Evolutionary conservation across 768 basidiomycete genomes (phyloP), one percentile per base, ranked within the genome.

Genomic region (Phallus indusiatus): DNA sequence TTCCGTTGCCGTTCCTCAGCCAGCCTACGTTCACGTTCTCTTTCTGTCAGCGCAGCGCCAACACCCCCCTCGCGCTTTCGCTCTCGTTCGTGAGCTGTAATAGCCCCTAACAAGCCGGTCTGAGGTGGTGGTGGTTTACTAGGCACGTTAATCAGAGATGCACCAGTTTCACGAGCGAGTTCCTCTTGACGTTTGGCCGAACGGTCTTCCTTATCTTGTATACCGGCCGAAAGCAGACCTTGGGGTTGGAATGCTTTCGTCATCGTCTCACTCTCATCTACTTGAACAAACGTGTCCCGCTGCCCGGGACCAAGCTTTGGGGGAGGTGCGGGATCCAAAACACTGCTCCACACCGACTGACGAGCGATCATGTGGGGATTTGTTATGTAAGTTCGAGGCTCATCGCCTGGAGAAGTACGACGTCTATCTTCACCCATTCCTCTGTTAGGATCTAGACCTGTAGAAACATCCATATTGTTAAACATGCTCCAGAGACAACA

Each of bases 151-250:
- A 98, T 85, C 55, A 98, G 79, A 4, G 93, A 92, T 16, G 83
- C 89, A 28, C 96, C 96, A 7, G 80, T 85, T 73, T 96, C 94
- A 36, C 94, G 79, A 10, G 96, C 96, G 11, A 90, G 73, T 70
- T 96, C 91, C 70, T 99, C 95, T 67, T 97, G 93, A 55, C 87
- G 81, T 71, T 94, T 94, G 1, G 96, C 96, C 33, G 94, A 96
- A 36, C 95, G 83, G 68, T 96, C 94, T 69, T 94, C 86, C 70
- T 92, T 92, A 69, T 97, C 94, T 67, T 95, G 91, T 64, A 98
- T 77, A 37, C 96, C 96, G 56, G 93, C 92, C 60, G 93, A 94
- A 46, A 99, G 82, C 16, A 99, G 74, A 8, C 96, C 96, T 61
- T 95, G 93, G 3, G 94, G 93, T 0, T 90, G 88, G 68, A 97